Base-by-base conservation (phyloP, 345 rosid genomes). In the Gynandropsis gynandra region DNA sequence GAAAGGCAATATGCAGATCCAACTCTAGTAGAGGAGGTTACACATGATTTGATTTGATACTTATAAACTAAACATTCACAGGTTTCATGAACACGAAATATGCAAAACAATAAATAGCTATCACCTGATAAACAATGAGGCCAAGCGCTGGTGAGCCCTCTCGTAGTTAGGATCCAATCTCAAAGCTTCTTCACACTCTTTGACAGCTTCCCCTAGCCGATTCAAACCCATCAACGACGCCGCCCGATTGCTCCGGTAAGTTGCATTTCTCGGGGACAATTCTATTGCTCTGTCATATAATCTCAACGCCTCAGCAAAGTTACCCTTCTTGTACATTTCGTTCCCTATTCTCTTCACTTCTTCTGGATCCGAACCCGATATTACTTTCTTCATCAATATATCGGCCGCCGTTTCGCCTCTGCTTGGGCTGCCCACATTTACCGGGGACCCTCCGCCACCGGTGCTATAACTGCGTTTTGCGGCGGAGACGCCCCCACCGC, bases 121-220 rank as follows among this genome's bases (percentile, higher is more conserved):
- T 73, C 62, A 88, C 99, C 99, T 88, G 54, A 85, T 59, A 54
- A 85, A 67, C 74, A 93, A 72, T 20, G 85, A 63, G 8, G 74
- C 92, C 71, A 93, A 71, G 45, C 99, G 78, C 58, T 80, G 94
- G 66, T 88, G 97, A 54, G 97, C 97, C 60, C 92, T 85, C 62
- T 67, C 59, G 67, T 73, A 80, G 35, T 62, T 71, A 14, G 95
- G 95, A 70, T 93, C 89, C 82, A 93, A 58, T 47, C 53, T 79
- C 40, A 93, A 76, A 1, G 99, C 95, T 62, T 72, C 79, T 48
- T 83, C 92, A 46, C 97, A 85, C 42, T 83, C 99, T 58, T 47
- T 70, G 42, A 93, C 78, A 0, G 99, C 99, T 65, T 88, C 95
- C 0, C 59, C 81, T 50, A 93, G 29, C 66, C 80, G 69, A 12